Base-by-base conservation (phyloP, 2,329 filamentous ascomycete species). In the Colletotrichum sp. region DNA sequence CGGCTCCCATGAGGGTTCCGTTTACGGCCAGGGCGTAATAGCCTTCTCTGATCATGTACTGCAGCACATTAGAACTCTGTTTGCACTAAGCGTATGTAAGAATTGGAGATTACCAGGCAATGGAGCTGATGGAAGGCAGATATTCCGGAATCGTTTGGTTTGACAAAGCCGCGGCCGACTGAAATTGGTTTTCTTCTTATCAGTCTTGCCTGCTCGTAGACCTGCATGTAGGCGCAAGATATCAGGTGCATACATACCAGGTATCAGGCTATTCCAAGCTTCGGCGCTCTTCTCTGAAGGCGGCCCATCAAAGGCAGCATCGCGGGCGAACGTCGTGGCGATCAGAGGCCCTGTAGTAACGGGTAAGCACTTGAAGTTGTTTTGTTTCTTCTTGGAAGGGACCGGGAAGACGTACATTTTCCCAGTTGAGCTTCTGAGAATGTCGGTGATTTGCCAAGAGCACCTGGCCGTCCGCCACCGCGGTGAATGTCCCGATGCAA, bases 151-250 rank as follows among this genome's bases (percentile, higher is more conserved):
- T 49, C 39, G 39, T 49, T n/a, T 49, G 39, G 39, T 2, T 49
- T 49, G 18, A 49, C 39, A 49, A 49, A 49, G 18, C 39, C 39
- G 39, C 39, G 39, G 39, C 39, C 39, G 9, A 49, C 39, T 49
- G 3, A 4, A 44, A 49, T 49, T 2, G 1, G 5, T 49, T n/a
- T 6, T n/a, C 5, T n/a, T 10, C 36, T 49, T 49, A 3, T 49
- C 18, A 49, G 39, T 6, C 18, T 49, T 49, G 18, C 8, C 18
- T 49, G 3, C 39, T 4, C 15, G 18, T 39, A 9, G 18, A 10
- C 39, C 18, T 12, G 9, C 1, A n/a, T 12, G 2, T 49, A n/a
- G 9, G 9, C 18, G 0, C 18, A n/a, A n/a, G 18, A 49, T n/a
- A 49, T 49, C 0, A 12, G 9, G 39, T 3, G 39, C 39, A 49